Evolutionary conservation across 208 protist species (phyloP).

Genomic region (Wallacemonas rigidus): DNA sequence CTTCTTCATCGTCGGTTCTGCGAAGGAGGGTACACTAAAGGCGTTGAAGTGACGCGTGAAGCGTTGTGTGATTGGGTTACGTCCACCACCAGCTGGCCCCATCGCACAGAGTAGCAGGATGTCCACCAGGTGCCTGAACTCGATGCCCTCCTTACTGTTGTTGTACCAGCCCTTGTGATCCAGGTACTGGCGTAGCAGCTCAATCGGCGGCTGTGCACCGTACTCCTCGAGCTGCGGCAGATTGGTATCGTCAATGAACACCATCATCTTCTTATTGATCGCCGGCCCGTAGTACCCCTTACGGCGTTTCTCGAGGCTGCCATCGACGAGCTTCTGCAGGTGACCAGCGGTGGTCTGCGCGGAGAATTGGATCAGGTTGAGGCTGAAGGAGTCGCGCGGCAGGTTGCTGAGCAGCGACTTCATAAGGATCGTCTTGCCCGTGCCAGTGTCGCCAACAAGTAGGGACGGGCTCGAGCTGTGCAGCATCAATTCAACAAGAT

Average conservation of each 20-base stretch:
- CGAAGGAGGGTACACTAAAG: slow-evolving; percentile 90
- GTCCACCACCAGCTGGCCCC: slow-evolving; percentile 95
- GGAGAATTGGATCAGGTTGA: slow-evolving; percentile 95
- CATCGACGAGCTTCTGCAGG: slow-evolving; percentile 94
- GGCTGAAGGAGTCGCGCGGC: slow-evolving; percentile 75
- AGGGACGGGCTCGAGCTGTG: slow-evolving; percentile 76
- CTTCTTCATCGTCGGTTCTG: slow-evolving; percentile 85
- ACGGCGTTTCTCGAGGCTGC: slow-evolving; percentile 93
- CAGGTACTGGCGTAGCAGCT: slow-evolving; percentile 96
- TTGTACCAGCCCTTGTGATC: slow-evolving; percentile 97
- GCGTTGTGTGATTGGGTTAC: slow-evolving; percentile 93
- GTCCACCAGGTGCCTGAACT: slow-evolving; percentile 90
- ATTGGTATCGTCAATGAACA: slow-evolving; percentile 98
- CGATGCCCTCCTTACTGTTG: slow-evolving; percentile 91
- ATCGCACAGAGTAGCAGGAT: slow-evolving; percentile 93
- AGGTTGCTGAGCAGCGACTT: slow-evolving; percentile 86
- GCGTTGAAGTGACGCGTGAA: slow-evolving; percentile 96
- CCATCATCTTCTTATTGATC: slow-evolving; percentile 93
- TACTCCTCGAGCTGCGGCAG: slow-evolving; percentile 96
- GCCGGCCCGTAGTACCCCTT: slow-evolving; percentile 96
- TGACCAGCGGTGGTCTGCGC: slow-evolving; percentile 93
- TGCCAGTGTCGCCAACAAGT: slow-evolving; percentile 95
- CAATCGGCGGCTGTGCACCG: slow-evolving; percentile 96
- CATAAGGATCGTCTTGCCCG: slow-evolving; percentile 96
- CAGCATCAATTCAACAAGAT: slow-evolving; percentile 88